These are phyloP conservation scores for Coemansia sp. DNA, from an alignment of 192 early-diverging fungal genomes.

Conservation along the genomic window DNA sequence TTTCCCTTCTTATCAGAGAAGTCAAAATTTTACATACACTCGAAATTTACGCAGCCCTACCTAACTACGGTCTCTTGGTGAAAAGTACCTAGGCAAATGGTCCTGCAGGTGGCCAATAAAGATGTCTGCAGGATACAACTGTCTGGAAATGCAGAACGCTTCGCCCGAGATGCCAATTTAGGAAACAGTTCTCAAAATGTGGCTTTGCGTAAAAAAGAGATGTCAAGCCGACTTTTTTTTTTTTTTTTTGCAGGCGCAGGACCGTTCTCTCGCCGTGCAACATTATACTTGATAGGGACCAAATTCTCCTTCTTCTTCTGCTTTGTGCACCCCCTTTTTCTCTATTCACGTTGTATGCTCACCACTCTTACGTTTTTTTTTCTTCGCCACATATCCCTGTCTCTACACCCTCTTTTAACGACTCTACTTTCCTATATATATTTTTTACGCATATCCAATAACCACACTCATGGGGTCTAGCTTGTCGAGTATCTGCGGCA, in stretches of 20 bases:
- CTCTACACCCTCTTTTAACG: background rate
- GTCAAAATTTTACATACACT: background rate
- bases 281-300: background rate
- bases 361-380: background rate
- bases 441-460: background rate
- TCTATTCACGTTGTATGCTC: background rate
- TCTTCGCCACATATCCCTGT: background rate
- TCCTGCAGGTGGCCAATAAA: background rate
- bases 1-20: background rate
- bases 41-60: background rate
- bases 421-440: background rate
- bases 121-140: background rate
- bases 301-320: background rate
- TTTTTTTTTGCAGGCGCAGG: background rate
- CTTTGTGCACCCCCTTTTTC: background rate
- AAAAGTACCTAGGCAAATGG: background rate
- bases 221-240: constrained; percentile 6
- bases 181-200: background rate
- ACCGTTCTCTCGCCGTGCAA: background rate
- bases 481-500: background rate
- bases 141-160: background rate
- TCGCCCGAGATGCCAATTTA: constrained; percentile 1
- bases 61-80: background rate
- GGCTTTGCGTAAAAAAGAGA: background rate
- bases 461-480: constrained; percentile 2